These are phyloP conservation scores for Talaromyces liani DNA, from an alignment of 495 filamentous ascomycete species.

Conservation along the genomic window DNA sequence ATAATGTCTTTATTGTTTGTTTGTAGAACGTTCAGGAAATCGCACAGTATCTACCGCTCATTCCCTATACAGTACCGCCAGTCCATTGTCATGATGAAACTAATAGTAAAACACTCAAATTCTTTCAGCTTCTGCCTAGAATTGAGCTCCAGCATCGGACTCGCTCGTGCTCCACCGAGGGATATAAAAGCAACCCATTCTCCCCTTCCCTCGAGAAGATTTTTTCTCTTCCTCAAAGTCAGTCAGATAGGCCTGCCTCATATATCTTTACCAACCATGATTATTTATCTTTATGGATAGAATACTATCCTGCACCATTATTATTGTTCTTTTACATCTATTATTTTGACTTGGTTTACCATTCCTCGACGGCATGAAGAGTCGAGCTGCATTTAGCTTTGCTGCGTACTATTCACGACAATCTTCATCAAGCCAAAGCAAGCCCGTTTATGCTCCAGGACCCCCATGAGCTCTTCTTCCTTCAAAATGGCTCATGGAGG, in stretches of 20 bases:
- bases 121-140: background rate
- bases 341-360: background rate
- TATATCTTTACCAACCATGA: background rate
- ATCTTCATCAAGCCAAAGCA: no score
- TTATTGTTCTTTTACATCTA: background rate
- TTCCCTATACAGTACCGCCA: background rate
- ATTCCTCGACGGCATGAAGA: no score
- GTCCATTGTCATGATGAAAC: background rate
- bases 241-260: background rate
- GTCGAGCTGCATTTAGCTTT: no score
- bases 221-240: background rate
- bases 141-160: background rate
- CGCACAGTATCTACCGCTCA: background rate
- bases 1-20: background rate
- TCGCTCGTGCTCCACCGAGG: background rate
- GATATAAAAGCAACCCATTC: background rate
- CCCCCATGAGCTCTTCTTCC: no score
- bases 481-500: no score
- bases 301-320: background rate
- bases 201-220: background rate
- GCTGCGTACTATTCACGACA: no score
- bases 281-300: background rate
- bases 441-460: no score
- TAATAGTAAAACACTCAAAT: background rate
- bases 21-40: background rate